Evolutionary conservation across 768 basidiomycete species (phyloP), one percentile per base, ranked within the genome.

Genomic region (Lactifluus rugatus): DNA sequence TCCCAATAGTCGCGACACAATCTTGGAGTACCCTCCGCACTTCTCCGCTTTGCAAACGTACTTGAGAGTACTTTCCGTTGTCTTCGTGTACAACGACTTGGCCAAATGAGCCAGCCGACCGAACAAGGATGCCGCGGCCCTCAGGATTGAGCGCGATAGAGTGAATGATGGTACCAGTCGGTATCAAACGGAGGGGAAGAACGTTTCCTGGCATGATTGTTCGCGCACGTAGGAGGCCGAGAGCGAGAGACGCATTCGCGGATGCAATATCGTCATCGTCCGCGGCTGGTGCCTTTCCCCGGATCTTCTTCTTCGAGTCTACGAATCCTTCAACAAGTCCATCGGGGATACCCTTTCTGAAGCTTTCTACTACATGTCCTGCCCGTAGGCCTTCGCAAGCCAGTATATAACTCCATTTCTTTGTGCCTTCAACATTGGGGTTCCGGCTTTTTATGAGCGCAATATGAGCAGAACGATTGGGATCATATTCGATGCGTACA

Each of bases 401-500:
- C 46, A 98, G 74, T 66, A 99, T 93, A 69, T 99, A 99, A 67
- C 83, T 87, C 84, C 87, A 95, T 65, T 74, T 78, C 60, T 78
- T 74, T 59, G 57, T 70, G 1, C 81, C 86, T 60, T 78, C 75
- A 32, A 80, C 76, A 9, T 68, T 69, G 3, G 76, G 69, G 63
- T 83, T 75, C 50, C 84, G 76, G 67, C 81, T 85, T 68, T 78
- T 78, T 67, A 97, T 68, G 59, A 99, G 79, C 2, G 96, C 95
- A 67, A 99, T 95, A 70, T 99, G 96, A 7, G 90, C 92, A 36
- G 85, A 89, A 45, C 96, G 80, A 4, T 89, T 89, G 0, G 96
- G 96, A 75, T 98, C 96, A 67, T 95, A 99, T 73, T 98, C 96
- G 64, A 99, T 90, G 48, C 96, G 81, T 3, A 94, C 80, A 46